Percentiles rank a stretch among this genome's conserved stretches.
Conservation (phyloP, 257 asterid genomes). For the Solanum rostratum region DNA sequence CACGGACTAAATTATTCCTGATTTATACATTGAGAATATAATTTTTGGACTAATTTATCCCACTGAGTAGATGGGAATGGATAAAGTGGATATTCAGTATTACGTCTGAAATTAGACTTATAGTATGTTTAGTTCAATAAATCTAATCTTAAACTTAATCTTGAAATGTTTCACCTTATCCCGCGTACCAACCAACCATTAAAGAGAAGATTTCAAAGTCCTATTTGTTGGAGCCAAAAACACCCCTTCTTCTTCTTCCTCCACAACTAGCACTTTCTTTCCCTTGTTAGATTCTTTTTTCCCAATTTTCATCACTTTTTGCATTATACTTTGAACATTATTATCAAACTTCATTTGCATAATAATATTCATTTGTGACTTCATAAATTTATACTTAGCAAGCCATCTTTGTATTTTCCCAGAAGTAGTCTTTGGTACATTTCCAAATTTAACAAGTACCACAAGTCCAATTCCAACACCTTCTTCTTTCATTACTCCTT, state of each 20-base stretch:
- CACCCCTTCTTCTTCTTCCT: conserved; percentile 1
- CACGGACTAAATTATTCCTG: not conserved
- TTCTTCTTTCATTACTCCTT: conserved; percentile 20
- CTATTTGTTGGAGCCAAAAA: conserved; percentile 9
- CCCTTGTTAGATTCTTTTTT: not conserved
- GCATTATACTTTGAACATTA: not conserved
- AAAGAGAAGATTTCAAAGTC: conserved; percentile 29
- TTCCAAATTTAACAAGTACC: conserved; percentile 44
- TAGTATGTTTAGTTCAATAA: not conserved
- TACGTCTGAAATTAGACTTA: not conserved
- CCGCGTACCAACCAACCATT: fast-evolving
- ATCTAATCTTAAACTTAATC: not conserved
- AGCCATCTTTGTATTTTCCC: conserved; percentile 76
- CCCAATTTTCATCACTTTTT: conserved; percentile 1
- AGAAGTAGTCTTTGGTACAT: conserved; percentile 72
- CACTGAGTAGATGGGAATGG: not conserved
- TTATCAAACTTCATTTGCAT: conserved; percentile 31
- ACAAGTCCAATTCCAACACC: conserved; percentile 29
- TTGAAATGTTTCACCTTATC: not conserved
- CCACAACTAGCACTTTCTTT: not conserved
- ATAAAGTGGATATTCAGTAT: not conserved
- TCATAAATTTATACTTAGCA: conserved; percentile 24
- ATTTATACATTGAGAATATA: too few species aligned
- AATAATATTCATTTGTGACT: conserved; percentile 26
- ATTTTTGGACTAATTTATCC: not conserved